A percentile compares a stretch with the other conserved stretches of the same genome.
Evolutionary conservation across 2,329 filamentous ascomycete genomes (phyloP).

Genomic region (Thermoascus crustaceus): DNA sequence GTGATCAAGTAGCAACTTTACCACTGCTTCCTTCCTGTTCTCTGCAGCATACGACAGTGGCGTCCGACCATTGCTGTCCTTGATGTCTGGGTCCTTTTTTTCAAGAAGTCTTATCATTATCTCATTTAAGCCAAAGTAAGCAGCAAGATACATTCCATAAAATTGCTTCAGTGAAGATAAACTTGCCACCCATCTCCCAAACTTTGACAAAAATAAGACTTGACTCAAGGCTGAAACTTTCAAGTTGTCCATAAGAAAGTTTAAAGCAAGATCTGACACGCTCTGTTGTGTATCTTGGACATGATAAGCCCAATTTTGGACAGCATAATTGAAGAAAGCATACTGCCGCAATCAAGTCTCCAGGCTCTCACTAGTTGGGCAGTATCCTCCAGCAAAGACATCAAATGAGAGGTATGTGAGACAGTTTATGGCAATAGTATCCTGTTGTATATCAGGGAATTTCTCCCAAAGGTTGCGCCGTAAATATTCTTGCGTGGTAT

Average conservation of each 20-base stretch:
- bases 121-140: background rate
- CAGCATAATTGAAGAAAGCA: too few species aligned
- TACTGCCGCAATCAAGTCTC: background rate
- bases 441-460: too few species aligned
- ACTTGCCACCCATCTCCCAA: background rate
- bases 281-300: background rate
- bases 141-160: conserved; percentile 1
- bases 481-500: conserved; percentile 28
- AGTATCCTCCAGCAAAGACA: too few species aligned
- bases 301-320: too few species aligned
- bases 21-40: conserved; percentile 2
- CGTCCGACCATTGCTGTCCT: conserved; percentile 2
- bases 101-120: background rate
- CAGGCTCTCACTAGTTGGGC: background rate
- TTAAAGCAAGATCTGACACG: background rate
- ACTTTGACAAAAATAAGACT: background rate
- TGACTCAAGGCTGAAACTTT: background rate
- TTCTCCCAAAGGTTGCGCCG: conserved; percentile 6
- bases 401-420: too few species aligned
- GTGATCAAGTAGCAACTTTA: conserved; percentile 7
- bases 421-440: too few species aligned
- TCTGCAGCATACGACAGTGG: conserved; percentile 6
- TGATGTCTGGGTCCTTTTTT: background rate
- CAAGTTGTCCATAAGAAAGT: background rate
- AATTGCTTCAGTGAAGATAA: background rate